Conservation (phyloP, 768 basidiomycete species). For the Gymnopilus junonius region DNA sequence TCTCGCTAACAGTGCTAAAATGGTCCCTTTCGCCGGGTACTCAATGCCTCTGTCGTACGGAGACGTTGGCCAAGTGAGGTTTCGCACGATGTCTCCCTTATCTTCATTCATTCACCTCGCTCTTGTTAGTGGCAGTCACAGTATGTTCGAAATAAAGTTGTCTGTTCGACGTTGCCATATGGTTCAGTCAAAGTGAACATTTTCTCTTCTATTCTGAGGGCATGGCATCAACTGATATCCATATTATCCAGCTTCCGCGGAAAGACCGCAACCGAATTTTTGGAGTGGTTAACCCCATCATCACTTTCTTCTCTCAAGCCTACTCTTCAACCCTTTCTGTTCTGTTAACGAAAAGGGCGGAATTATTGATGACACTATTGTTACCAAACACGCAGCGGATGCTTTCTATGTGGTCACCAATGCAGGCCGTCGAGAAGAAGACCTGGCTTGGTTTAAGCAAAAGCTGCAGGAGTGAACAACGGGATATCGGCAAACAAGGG, state of each 20-base stretch:
- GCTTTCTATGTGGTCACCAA: constrained; percentile 97
- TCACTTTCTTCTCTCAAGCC: constrained; percentile 65
- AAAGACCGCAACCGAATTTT: constrained; percentile 74
- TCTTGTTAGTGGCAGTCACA: constrained; percentile 77
- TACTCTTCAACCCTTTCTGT: constrained; percentile 88
- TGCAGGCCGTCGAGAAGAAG: constrained; percentile 83
- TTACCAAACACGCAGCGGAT: constrained; percentile 80
- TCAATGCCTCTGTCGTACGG: constrained; percentile 93
- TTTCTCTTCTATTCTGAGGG: not conserved
- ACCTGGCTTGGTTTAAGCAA: constrained; percentile 75
- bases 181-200: constrained; percentile 84
- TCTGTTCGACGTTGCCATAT: constrained; percentile 98
- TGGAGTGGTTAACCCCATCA: constrained; percentile 90
- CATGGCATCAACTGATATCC: not conserved
- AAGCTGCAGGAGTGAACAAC: constrained; percentile 78
- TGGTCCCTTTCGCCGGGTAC: constrained; percentile 97
- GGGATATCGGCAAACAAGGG: constrained; percentile 53
- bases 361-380: constrained; percentile 94
- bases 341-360: constrained; percentile 89
- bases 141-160: constrained; percentile 83
- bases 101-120: constrained; percentile 8
- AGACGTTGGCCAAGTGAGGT: constrained; percentile 73
- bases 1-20: constrained; percentile 79
- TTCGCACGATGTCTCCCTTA: constrained; percentile 10
- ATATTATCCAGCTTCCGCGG: constrained; percentile 74